These are phyloP conservation scores for Aspergillus brunneoviolaceus DNA, from an alignment of 2,329 filamentous ascomycete genomes.

Conservation along the genomic window DNA sequence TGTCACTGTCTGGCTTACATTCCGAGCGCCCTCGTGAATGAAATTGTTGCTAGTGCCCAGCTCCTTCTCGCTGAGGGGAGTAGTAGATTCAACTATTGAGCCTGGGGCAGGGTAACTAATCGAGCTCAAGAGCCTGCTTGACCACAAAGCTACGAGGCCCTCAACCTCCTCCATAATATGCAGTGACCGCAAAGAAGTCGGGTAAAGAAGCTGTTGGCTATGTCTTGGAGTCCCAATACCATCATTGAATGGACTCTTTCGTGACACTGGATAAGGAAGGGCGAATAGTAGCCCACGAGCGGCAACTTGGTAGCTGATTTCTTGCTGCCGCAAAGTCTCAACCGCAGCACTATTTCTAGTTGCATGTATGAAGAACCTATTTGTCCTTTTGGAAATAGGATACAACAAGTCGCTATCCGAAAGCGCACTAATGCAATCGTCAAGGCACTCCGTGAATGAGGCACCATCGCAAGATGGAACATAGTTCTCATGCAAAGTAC, in stretches of 20 bases:
- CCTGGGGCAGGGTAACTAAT: conserved; percentile 35
- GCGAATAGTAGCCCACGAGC: conserved; percentile 83
- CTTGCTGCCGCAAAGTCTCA: conserved; percentile 83
- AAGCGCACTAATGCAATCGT: conserved; percentile 80
- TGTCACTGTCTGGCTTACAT: conserved; percentile 10
- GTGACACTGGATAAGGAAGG: conserved; percentile 81
- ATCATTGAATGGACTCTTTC: conserved; percentile 44
- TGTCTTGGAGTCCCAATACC: conserved; percentile 49
- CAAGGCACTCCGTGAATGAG: conserved; percentile 73
- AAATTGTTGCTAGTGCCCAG: background rate
- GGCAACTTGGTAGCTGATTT: conserved; percentile 89
- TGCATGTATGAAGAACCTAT: conserved; percentile 49
- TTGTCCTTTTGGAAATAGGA: conserved; percentile 52
- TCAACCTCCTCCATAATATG: conserved; percentile 78
- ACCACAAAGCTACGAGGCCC: conserved; percentile 56
- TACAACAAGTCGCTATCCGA: conserved; percentile 86
- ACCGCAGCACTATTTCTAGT: conserved; percentile 46
- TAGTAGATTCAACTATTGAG: background rate
- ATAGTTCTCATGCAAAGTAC: conserved; percentile 92
- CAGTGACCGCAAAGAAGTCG: conserved; percentile 80
- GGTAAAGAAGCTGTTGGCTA: conserved; percentile 89
- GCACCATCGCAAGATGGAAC: conserved; percentile 70
- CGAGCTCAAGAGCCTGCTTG: conserved; percentile 35
- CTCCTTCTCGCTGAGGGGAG: background rate
- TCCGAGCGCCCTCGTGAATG: background rate